Conservation (phyloP, 2,329 filamentous ascomycete genomes). For the Aspergillus sp. region DNA sequence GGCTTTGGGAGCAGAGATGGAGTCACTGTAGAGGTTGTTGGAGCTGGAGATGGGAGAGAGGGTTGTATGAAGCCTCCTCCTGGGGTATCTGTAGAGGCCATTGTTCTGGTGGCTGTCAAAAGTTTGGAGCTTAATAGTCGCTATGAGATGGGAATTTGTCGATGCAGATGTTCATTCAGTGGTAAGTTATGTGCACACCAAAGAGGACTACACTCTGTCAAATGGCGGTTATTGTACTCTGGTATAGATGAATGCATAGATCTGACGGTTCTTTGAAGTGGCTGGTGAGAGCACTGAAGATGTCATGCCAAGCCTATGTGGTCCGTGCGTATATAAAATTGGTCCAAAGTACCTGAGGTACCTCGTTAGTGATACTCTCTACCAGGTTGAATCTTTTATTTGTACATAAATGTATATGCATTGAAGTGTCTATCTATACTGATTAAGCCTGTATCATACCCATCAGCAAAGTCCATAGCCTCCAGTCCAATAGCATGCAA, state of each 20-base stretch:
- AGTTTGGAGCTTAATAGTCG: background rate
- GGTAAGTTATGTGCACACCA: background rate
- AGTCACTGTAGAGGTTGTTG: slow-evolving; percentile 41
- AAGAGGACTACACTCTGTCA: too few relatives aligned
- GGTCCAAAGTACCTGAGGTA: background rate
- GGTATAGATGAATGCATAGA: too few relatives aligned
- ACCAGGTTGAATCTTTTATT: background rate
- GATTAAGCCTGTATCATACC: background rate
- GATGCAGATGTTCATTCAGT: background rate
- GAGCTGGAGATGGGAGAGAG: slow-evolving; percentile 46
- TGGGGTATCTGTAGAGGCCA: slow-evolving; percentile 9
- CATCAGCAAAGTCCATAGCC: background rate
- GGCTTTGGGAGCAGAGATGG: slow-evolving; percentile 50
- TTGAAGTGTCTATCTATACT: background rate
- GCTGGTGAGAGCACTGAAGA: slow-evolving; percentile 10
- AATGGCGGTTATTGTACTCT: too few relatives aligned
- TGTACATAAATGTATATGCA: background rate
- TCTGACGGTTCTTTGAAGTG: background rate
- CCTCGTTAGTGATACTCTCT: too few relatives aligned
- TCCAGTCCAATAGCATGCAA: background rate
- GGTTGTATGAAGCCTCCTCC: slow-evolving; percentile 42
- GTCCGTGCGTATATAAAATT: slow-evolving; percentile 23
- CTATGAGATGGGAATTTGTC: background rate
- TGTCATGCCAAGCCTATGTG: slow-evolving; percentile 33
- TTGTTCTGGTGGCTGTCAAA: background rate